phyloP scores from a whole-genome alignment of 2,329 filamentous ascomycete species.

The Biscogniauxia marginata region DNA sequence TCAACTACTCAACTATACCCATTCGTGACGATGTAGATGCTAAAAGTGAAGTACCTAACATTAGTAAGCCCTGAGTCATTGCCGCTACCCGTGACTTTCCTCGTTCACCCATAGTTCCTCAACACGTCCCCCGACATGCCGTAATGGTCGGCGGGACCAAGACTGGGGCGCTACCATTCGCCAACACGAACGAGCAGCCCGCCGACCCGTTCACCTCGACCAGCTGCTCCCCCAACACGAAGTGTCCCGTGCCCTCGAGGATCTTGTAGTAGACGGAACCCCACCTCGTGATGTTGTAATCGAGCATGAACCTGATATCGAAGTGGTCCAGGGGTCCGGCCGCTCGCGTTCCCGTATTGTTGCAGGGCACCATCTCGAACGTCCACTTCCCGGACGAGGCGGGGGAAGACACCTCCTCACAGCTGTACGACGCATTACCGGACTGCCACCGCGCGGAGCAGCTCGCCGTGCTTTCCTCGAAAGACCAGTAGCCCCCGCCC shows the following conservation, averaged over 20 bases:
- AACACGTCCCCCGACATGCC: slow-evolving; percentile 12
- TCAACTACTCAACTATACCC: too few species aligned
- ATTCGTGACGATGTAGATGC: too few species aligned
- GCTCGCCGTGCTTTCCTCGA: slow-evolving; percentile 11
- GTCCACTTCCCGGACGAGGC: slow-evolving; percentile 8
- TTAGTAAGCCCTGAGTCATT: too few species aligned
- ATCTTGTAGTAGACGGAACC: slow-evolving; percentile 8
- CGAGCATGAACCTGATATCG: slow-evolving; percentile 5
- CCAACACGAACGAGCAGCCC: slow-evolving; percentile 4
- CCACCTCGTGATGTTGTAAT: slow-evolving; percentile 13
- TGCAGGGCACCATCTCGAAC: neutral
- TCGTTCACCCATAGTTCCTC: neutral
- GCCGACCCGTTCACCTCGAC: neutral
- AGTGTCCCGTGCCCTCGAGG: slow-evolving; percentile 10
- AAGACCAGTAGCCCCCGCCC: slow-evolving; percentile 16
- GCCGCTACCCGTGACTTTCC: neutral
- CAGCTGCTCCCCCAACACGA: slow-evolving; percentile 6
- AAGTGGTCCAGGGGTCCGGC: neutral
- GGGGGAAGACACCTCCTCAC: slow-evolving; percentile 4
- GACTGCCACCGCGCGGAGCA: slow-evolving; percentile 2
- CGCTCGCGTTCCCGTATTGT: neutral
- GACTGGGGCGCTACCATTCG: neutral
- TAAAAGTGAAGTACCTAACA: too few species aligned
- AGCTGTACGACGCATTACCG: neutral
- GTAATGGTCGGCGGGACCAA: slow-evolving; percentile 6